Evolutionary conservation across 495 filamentous ascomycete genomes (phyloP), one percentile per base, ranked within the genome.

Genomic region (Friedmanniomyces endolithicus): DNA sequence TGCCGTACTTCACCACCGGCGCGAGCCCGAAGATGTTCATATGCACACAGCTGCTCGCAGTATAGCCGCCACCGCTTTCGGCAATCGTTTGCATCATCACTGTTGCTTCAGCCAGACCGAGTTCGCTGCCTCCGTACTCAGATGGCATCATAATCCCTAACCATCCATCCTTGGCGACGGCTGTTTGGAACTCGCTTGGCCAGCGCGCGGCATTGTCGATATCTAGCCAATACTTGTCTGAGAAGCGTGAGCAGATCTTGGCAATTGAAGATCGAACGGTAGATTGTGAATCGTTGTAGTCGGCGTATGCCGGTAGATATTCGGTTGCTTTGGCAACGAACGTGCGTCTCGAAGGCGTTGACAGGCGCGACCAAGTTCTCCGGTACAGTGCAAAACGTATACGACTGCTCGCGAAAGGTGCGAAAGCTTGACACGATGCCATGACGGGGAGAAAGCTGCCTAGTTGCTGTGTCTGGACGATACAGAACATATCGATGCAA

Each of bases 61-160:
- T 62, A 40, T 57, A 56, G n/a, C 64, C 62, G 24, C 52, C 64
- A 9, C 64, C 64, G 31, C 48, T 55, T 48, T 66, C 64, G 31
- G 64, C 53, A 27, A 66, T 62, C 12, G 64, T 66, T 52, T 66
- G 64, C 62, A 66, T 62, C 64, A 66, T 66, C 1, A 60, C 53
- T 12, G 64, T 62, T 2, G 64, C 64, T 33, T 66, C 62, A 17
- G 56, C 27, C 17, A 66, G 45, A 0, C 64, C 64, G 6, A 66
- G 53, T 31, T 64, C 62, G 47, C 63, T 63, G 6, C 64, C 64
- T 2, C 64, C 64, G 45, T 64, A 64, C 24, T 48, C 57, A 9
- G 58, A 50, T 14, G 64, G 64, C 58, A 66, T 62, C 47, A 58
- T 59, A 27, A 66, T 64, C 0, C 64, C 64, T 11, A 66, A 53